These are phyloP conservation scores for Syncephalastrum sp. DNA, from an alignment of 371 early-diverging fungal genomes.

Conservation along the genomic window DNA sequence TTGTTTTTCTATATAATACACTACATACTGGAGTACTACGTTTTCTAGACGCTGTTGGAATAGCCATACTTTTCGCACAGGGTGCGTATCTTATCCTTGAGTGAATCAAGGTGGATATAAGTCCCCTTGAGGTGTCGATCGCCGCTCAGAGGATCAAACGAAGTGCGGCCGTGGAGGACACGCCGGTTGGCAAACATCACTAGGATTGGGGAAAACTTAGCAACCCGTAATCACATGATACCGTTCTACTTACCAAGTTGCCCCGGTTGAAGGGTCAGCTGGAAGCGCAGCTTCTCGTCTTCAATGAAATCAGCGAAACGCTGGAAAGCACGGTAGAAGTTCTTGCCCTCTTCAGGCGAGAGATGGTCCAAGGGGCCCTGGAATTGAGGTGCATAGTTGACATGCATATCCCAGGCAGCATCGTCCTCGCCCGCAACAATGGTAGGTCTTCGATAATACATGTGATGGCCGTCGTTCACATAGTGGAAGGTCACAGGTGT, in stretches of 20 bases:
- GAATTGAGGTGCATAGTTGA: constrained; percentile 90
- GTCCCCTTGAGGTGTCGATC: constrained; percentile 81
- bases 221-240: not conserved
- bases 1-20: not conserved
- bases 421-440: constrained; percentile 53
- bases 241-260: constrained; percentile 40
- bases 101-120: constrained; percentile 78
- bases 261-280: constrained; percentile 71
- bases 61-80: constrained; percentile 29
- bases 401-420: constrained; percentile 52
- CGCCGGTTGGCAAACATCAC: constrained; percentile 84
- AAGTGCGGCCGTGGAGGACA: constrained; percentile 79
- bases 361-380: constrained; percentile 75
- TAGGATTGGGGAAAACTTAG: not conserved
- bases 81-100: constrained; percentile 66
- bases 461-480: constrained; percentile 74
- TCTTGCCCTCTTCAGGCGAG: constrained; percentile 38
- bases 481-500: constrained; percentile 85
- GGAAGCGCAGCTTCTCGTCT: constrained; percentile 54
- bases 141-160: constrained; percentile 74
- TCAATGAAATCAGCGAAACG: constrained; percentile 66
- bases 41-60: constrained; percentile 16
- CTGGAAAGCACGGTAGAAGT: constrained; percentile 75
- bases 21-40: not conserved
- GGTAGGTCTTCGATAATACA: constrained; percentile 72